Evolutionary conservation across 1,284 basidiomycete genomes (phyloP).

Genomic region (Phlebopus sp.): DNA sequence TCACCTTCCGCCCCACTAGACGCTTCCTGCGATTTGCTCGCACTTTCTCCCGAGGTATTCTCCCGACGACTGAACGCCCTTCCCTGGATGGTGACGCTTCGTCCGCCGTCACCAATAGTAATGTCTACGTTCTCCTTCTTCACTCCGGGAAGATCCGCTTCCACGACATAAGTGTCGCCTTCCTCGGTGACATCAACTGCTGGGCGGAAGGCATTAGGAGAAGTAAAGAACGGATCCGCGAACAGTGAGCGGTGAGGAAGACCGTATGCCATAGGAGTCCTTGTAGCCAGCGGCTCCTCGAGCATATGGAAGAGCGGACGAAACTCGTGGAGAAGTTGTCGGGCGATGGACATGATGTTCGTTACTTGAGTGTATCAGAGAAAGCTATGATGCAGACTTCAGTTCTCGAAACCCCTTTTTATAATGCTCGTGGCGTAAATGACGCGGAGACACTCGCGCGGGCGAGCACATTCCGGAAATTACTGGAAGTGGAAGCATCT

Average conservation of each 20-base stretch:
- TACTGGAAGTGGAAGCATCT: not conserved
- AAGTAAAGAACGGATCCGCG: conserved; percentile 50
- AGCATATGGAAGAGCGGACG: conserved; percentile 71
- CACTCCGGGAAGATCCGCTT: conserved; percentile 76
- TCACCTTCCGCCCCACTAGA: conserved; percentile 9
- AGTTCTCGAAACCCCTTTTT: not conserved
- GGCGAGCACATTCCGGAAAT: not conserved
- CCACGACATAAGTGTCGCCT: conserved; percentile 61
- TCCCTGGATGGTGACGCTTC: conserved; percentile 71
- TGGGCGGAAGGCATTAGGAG: conserved; percentile 40
- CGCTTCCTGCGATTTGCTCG: conserved; percentile 5
- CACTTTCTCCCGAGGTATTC: conserved; percentile 20
- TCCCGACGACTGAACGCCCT: conserved; percentile 39
- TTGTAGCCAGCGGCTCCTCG: conserved; percentile 56
- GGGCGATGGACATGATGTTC: conserved; percentile 57
- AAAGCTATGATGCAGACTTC: not conserved
- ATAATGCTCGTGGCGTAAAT: conserved; percentile 12
- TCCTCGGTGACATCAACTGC: conserved; percentile 67
- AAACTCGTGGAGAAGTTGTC: conserved; percentile 67
- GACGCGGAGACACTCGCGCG: not conserved
- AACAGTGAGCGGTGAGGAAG: conserved; percentile 37
- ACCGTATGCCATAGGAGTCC: conserved; percentile 37
- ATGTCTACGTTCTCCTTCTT: conserved; percentile 75
- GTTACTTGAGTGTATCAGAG: not conserved
- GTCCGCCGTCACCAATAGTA: conserved; percentile 64